A percentile compares a stretch with the other conserved stretches of the same genome.
phyloP scores from a whole-genome alignment of 2,329 filamentous ascomycete species.

The Clarireedia paspali region DNA sequence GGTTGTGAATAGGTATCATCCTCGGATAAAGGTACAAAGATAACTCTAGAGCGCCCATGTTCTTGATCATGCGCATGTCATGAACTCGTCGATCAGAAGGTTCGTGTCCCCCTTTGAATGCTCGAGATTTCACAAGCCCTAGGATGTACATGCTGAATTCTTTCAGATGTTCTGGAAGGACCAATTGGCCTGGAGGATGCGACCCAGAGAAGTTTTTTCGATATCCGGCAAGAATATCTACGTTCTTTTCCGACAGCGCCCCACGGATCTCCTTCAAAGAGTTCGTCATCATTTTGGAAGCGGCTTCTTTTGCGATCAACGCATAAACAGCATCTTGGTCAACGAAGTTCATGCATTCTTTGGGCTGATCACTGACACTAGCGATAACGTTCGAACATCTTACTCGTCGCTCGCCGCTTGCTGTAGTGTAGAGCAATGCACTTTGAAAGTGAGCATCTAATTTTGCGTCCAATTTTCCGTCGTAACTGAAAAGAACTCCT shows the following conservation, averaged over 20 bases:
- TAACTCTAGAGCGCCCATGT: constrained; percentile 78
- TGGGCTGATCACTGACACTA: constrained; percentile 76
- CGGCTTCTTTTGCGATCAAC: constrained; percentile 88
- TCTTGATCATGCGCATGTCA: constrained; percentile 82
- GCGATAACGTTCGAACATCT: constrained; percentile 91
- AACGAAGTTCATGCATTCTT: constrained; percentile 83
- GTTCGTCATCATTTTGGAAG: constrained; percentile 66
- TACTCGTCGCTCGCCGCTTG: constrained; percentile 79
- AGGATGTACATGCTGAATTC: constrained; percentile 97
- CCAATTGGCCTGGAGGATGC: constrained; percentile 84
- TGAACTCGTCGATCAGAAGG: constrained; percentile 85
- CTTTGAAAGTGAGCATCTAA: constrained; percentile 97
- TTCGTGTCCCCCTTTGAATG: constrained; percentile 89
- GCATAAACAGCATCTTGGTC: constrained; percentile 90
- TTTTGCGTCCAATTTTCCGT: constrained; percentile 95
- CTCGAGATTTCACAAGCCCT: constrained; percentile 78
- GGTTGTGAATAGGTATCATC: constrained; percentile 85
- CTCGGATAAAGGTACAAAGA: constrained; percentile 91
- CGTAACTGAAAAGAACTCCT: constrained; percentile 85
- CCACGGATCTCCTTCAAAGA: constrained; percentile 82
- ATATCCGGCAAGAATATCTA: constrained; percentile 87
- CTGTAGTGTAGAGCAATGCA: constrained; percentile 88
- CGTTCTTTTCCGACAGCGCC: constrained; percentile 79
- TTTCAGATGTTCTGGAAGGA: constrained; percentile 91
- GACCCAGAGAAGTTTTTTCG: constrained; percentile 81